Evolutionary conservation across 1,284 basidiomycete species (phyloP).

Genomic region (Sutorius eximius): DNA sequence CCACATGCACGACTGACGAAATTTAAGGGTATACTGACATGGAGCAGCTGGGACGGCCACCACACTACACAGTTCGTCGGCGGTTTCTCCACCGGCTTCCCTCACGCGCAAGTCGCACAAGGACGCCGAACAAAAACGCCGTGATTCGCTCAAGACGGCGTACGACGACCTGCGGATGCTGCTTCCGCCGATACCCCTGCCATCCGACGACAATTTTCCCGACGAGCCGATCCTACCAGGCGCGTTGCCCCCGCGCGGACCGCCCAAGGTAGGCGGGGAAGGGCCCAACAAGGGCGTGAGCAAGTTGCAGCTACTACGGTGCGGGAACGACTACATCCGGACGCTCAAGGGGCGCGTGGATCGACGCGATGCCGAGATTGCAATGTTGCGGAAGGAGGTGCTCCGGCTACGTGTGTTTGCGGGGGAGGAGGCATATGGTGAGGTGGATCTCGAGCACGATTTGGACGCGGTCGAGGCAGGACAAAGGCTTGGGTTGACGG

Average conservation of each 20-base stretch:
- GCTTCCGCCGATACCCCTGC: conserved; percentile 85
- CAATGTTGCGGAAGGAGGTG: conserved; percentile 68
- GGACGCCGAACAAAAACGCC: conserved; percentile 94
- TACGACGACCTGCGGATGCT: conserved; percentile 92
- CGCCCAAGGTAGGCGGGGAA: conserved; percentile 81
- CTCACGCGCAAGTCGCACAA: conserved; percentile 88
- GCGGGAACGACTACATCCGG: conserved; percentile 86
- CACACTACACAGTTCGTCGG: conserved; percentile 25
- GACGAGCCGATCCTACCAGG: conserved; percentile 76
- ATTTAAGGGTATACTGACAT: conserved; percentile 8
- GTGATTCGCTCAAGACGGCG: conserved; percentile 93
- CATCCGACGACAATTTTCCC: conserved; percentile 61
- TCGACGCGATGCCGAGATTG: conserved; percentile 82
- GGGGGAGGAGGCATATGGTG: conserved; percentile 30
- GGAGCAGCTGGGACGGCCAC: conserved; percentile 27
- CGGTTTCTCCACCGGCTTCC: conserved; percentile 31
- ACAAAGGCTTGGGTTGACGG: conserved; percentile 18
- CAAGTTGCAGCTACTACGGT: conserved; percentile 90
- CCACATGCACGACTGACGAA: background rate
- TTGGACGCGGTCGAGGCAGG: conserved; percentile 41
- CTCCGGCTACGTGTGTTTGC: conserved; percentile 52
- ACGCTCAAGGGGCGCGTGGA: conserved; percentile 78
- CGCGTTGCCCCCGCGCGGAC: conserved; percentile 80
- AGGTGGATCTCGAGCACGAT: conserved; percentile 44
- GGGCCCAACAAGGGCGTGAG: conserved; percentile 95